Base-by-base conservation (phyloP, 352 stramenopile genomes). In the Globisporangium irregulare region DNA sequence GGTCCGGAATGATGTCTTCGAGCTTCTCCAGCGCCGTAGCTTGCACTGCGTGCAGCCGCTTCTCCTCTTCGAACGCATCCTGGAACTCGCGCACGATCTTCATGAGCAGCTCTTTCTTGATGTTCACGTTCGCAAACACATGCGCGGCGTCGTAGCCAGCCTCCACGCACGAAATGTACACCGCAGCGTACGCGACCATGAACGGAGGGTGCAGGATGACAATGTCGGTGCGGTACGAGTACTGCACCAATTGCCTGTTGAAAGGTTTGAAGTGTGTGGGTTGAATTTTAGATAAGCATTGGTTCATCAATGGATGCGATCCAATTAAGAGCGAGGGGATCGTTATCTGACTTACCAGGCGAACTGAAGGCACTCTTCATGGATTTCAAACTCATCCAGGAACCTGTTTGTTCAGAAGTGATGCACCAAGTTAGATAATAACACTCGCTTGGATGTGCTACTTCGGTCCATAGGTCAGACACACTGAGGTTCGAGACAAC, bases 181-280 rank as follows among this genome's bases (percentile, higher is more conserved):
- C 82, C 1, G 84, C 85, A 0, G 89, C 89, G 68, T 94, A 92
- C 29, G 89, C 89, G n/a, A 96, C 82, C 85, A 96, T 93, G 70
- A 96, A 96, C 25, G 88, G 86, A 38, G 88, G 86, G 63, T 94
- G 80, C 38, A 94, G 73, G 62, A 94, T 71, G 53, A 96, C 93
- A 68, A 96, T 91, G 65, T 94, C 83, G 1, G 88, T 94, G 54
- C 88, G 88, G 36, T 94, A 96, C n/a, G 89, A 90, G 68, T 93
- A 96, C 58, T 95, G 84, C 43, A 92, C 81, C 51, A 96, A 60
- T 82, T 96, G 85, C 89, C 88, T 96, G 25, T 63, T 9, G 53
- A n/a, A 0, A 57, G 3, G 4, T 51, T 43, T 43, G 36, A 43
- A 43, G 36, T 43, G 10, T 12, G 15, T 43, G 36, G 36, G 36